Conservation (phyloP, 192 early-diverging fungal genomes). For the Backusella liffmaniae region DNA sequence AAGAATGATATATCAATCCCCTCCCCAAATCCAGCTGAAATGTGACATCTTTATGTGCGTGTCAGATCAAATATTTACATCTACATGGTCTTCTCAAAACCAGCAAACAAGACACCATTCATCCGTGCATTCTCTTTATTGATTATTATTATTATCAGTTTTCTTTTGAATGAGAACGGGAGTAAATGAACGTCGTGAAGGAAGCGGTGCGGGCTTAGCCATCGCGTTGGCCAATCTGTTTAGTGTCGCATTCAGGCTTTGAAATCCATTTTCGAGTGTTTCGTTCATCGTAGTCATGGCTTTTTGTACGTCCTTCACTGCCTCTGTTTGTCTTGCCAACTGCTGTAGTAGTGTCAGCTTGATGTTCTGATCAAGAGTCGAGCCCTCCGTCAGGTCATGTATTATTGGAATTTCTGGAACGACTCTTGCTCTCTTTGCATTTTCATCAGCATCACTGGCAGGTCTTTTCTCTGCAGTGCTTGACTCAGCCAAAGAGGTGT, state of each 20-base stretch:
- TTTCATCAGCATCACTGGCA: neutral
- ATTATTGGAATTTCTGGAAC: neutral
- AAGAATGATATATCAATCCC: too few species aligned
- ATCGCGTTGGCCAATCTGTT: neutral
- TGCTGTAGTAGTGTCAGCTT: neutral
- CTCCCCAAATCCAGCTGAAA: too few species aligned
- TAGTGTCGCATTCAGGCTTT: neutral
- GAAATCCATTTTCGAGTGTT: neutral
- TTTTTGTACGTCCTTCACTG: neutral
- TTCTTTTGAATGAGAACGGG: neutral
- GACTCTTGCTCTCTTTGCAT: neutral
- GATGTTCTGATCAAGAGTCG: neutral
- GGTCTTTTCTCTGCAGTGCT: neutral
- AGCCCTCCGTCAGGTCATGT: too few species aligned
- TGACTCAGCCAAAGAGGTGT: neutral
- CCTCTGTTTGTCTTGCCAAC: neutral
- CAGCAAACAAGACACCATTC: too few species aligned
- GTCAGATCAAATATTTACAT: too few species aligned
- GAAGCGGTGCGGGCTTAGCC: neutral
- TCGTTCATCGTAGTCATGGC: neutral
- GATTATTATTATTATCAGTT: neutral
- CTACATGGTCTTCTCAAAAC: too few species aligned
- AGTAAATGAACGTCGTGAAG: neutral
- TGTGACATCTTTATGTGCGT: too few species aligned
- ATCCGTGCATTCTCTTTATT: too few species aligned